Evolutionary conservation across 1,284 basidiomycete genomes (phyloP), one percentile per base, ranked within the genome.

Genomic region (Leccinum fuscescens): DNA sequence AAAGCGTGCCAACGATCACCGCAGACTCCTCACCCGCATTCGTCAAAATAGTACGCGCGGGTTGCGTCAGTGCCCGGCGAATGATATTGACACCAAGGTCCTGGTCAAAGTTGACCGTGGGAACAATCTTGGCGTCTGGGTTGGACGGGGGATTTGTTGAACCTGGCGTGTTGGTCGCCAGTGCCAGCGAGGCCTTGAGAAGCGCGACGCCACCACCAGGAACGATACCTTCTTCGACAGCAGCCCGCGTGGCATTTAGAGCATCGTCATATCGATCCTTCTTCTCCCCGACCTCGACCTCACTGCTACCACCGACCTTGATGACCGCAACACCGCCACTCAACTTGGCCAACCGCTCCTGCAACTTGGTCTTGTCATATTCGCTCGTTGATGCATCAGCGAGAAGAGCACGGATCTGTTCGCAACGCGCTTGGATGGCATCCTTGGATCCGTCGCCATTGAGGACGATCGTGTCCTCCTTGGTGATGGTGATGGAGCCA

Each of bases 181-280:
- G 88, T 58, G 90, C 82, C 46, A 93, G 82, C 27, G 90, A 92
- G 2, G 96, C 95, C 80, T 96, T 97, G 73, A 96, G 84, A 31
- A 93, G 83, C 22, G 94, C 94, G 37, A 93, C 89, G 77, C 95
- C 95, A 76, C 96, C 95, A 64, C 96, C 96, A 60, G 95, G 94
- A 48, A 98, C 90, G 70, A 98, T 97, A 74, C 96, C 96, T 77
- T 98, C 94, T 80, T 98, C 96, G 55, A 99, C 96, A 55, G 96
- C 96, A 48, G 96, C 96, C 60, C 96, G 92, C 5, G 96, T 98
- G 17, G 95, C 95, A 77, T 97, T 97, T 61, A 98, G 84, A 6
- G 96, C 96, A 74, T 99, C 96, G 72, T 99, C 96, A 76, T 97
- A 98, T 56, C 96, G 85, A 77, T 98, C 96, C 88, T 98, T 98